Percentiles rank a stretch among this genome's conserved stretches.
These are phyloP conservation scores for Vitis cinerea DNA, from an alignment of 164 flowering plant genomes.

Conservation along the genomic window DNA sequence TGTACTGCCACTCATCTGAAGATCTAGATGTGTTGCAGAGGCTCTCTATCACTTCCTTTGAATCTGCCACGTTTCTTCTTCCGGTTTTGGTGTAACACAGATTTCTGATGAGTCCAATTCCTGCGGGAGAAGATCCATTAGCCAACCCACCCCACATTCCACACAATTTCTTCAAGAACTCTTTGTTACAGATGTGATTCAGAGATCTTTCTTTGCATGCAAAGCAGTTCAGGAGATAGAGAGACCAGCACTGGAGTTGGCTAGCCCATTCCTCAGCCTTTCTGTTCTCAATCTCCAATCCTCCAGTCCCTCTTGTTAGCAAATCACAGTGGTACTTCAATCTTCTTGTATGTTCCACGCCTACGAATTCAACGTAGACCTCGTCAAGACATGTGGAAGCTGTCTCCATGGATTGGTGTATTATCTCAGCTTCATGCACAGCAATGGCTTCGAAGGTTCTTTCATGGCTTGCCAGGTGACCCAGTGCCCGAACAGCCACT, in stretches of 20 bases:
- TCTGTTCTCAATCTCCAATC: slow-evolving; percentile 58
- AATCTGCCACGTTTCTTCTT: slow-evolving; percentile 45
- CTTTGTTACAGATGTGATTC: slow-evolving; percentile 46
- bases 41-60: slow-evolving; percentile 31
- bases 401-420: slow-evolving; percentile 42
- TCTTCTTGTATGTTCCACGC: slow-evolving; percentile 38
- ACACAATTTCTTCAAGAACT: slow-evolving; percentile 50
- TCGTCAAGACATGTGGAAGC: slow-evolving; percentile 49
- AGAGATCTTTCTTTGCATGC: slow-evolving; percentile 51
- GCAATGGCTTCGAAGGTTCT: slow-evolving; percentile 51
- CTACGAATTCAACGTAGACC: slow-evolving; percentile 50
- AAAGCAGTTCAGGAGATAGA: slow-evolving; percentile 72
- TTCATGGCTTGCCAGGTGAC: slow-evolving; percentile 77
- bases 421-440: slow-evolving; percentile 44
- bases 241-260: slow-evolving; percentile 84
- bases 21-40: slow-evolving; percentile 75
- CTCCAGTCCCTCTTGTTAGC: slow-evolving; percentile 72
- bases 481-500: slow-evolving; percentile 75
- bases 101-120: slow-evolving; percentile 64
- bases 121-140: slow-evolving; percentile 61
- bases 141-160: slow-evolving; percentile 81
- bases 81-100: slow-evolving; percentile 65
- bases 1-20: slow-evolving; percentile 90
- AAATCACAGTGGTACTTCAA: slow-evolving; percentile 61
- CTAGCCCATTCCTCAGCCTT: slow-evolving; percentile 96